phyloP scores from a whole-genome alignment of 495 filamentous ascomycete species.

The Penicillium herquei region DNA sequence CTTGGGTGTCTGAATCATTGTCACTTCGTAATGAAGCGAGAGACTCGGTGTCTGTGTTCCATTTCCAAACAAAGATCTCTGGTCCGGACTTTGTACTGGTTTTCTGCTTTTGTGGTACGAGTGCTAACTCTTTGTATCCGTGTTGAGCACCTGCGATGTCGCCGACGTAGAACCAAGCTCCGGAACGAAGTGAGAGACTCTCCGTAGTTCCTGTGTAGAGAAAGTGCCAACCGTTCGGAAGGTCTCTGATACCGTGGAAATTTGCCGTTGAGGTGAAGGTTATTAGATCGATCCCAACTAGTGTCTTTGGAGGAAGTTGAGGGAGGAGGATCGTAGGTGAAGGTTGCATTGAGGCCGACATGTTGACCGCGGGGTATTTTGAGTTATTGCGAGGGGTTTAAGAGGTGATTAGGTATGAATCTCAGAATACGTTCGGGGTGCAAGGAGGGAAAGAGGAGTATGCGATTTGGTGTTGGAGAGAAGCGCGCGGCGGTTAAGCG shows the following conservation, averaged over 20 bases:
- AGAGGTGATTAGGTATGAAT: not conserved
- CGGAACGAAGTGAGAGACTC: constrained; percentile 56
- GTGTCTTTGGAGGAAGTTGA: constrained; percentile 46
- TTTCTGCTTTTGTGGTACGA: constrained; percentile 9
- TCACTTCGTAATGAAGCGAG: constrained; percentile 24
- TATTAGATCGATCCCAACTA: constrained; percentile 53
- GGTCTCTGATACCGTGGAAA: constrained; percentile 59
- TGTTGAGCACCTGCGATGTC: constrained; percentile 22
- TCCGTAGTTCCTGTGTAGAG: constrained; percentile 57
- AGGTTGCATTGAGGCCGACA: constrained; percentile 24
- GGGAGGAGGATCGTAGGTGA: constrained; percentile 49
- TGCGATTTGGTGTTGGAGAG: too few species aligned
- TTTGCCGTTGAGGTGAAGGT: constrained; percentile 53
- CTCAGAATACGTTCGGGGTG: too few species aligned
- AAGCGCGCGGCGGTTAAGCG: too few species aligned
- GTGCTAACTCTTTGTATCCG: constrained; percentile 12
- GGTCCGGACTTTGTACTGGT: not conserved
- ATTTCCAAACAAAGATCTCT: constrained; percentile 47
- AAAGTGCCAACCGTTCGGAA: constrained; percentile 60
- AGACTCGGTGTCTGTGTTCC: constrained; percentile 36
- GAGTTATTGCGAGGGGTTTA: not conserved
- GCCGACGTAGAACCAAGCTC: constrained; percentile 60
- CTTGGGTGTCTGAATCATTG: constrained; percentile 28
- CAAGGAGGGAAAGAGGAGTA: too few species aligned
- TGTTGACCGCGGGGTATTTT: not conserved